Conservation (phyloP, 1,284 basidiomycete genomes). For the Xanthoconium separans region DNA sequence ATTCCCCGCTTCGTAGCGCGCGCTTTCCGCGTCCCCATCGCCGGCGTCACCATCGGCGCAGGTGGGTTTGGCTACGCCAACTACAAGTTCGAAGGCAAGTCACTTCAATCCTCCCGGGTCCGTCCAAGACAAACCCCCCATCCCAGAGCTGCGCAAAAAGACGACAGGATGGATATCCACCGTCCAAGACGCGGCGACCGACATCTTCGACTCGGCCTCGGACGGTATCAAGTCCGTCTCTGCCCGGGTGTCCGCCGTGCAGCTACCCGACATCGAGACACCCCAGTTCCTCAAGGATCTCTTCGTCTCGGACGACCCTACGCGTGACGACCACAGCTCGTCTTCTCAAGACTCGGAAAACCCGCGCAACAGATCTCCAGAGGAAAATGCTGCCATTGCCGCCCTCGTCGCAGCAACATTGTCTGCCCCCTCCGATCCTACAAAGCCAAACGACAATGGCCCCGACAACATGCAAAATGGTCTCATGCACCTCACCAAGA, state of each 20-base stretch:
- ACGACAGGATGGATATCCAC: conserved; percentile 64
- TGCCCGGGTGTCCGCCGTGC: conserved; percentile 55
- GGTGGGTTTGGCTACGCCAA: conserved; percentile 92
- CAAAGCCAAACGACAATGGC: conserved; percentile 36
- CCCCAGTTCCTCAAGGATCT: conserved; percentile 74
- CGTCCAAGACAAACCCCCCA: not conserved
- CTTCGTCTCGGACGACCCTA: conserved; percentile 45
- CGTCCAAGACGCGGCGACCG: conserved; percentile 68
- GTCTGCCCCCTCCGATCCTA: conserved; percentile 67
- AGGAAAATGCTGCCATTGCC: conserved; percentile 62
- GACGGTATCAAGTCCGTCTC: conserved; percentile 61
- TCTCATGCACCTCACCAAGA: conserved; percentile 90
- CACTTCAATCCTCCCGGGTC: not conserved
- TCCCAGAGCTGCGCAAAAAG: conserved; percentile 65
- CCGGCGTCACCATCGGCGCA: conserved; percentile 82
- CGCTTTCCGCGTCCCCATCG: conserved; percentile 83
- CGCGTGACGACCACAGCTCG: conserved; percentile 30
- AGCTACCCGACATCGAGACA: conserved; percentile 65
- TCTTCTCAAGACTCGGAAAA: conserved; percentile 29
- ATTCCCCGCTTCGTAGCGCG: conserved; percentile 81
- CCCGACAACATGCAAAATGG: conserved; percentile 58
- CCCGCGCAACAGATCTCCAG: conserved; percentile 42
- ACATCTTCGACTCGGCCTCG: conserved; percentile 64
- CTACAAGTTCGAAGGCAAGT: conserved; percentile 88
- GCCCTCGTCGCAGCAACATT: conserved; percentile 71